Base-by-base conservation (phyloP, 352 stramenopile genomes). In the Pythium aphanidermatum region DNA sequence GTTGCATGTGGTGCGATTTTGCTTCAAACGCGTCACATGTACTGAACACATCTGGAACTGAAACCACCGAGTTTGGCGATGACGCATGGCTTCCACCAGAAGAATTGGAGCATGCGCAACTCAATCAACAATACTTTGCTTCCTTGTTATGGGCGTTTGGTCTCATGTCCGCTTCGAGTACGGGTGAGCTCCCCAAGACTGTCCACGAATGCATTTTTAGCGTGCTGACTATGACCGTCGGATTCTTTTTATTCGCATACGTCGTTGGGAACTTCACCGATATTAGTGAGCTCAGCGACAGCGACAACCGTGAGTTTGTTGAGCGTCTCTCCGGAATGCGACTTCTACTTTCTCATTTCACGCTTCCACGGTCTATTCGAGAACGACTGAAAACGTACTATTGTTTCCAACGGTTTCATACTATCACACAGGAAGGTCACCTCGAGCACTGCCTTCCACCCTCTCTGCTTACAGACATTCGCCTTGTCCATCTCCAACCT, bases 1-100 rank as follows among this genome's bases (percentile, higher is more conserved):
- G 69, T 7, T 81, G 60, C 41, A 63, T 74, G 20, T 81, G 65
- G 46, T 81, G 73, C 40, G 63, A 81, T 38, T 81, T 81, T 50
- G 68, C 60, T 1, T 65, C 67, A 4, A 60, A 71, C 21, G 53
- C 60, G 7, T 77, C 67, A 0, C 51, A 55, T 13, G 38, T 74
- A 2, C 63, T 56, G 10, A 39, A 49, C 11, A 41, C 52, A 4
- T 27, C 19, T 5, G 30, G 20, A 8, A 12, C 24, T 4, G 2
- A 11, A 3, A 13, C 16, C 12, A 68, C 54, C 14, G 62, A 67
- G 31, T 83, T 83, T 21, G 68, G 71, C 2, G 39, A 48, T 4
- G 64, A 80, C 40, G 50, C 59, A 6, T 82, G 70, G 68, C 56
- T 74, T 2, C 53, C 60, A 3, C 33, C 53, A 4, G 50, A 36